Percentiles rank a stretch among this genome's conserved stretches.
These are phyloP conservation scores for Tilletia horrida DNA, from an alignment of 1,284 basidiomycete genomes.

Conservation along the genomic window DNA sequence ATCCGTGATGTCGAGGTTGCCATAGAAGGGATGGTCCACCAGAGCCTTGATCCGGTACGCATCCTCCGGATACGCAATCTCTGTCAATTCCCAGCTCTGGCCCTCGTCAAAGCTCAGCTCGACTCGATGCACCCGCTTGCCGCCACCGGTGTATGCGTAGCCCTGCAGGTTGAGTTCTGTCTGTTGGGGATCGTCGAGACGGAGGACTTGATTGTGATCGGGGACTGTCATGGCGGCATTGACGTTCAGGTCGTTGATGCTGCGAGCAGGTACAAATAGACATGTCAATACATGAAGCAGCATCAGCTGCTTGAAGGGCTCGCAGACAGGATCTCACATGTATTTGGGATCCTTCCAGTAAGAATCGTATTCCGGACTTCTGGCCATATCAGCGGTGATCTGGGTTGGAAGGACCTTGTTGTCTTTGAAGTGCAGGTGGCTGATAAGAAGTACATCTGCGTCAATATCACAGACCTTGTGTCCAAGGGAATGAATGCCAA, in stretches of 20 bases:
- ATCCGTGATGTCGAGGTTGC: constrained; percentile 59
- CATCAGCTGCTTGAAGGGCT: neutral
- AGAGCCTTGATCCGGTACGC: constrained; percentile 58
- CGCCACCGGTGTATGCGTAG: constrained; percentile 70
- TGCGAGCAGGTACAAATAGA: constrained; percentile 18
- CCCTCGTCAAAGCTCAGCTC: constrained; percentile 67
- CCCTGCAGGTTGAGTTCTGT: constrained; percentile 55
- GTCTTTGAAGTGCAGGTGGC: constrained; percentile 57
- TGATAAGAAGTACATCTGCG: neutral
- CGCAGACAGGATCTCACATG: constrained; percentile 26
- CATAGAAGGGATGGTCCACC: constrained; percentile 52
- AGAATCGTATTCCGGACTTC: constrained; percentile 58
- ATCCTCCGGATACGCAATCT: constrained; percentile 64
- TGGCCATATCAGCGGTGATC: constrained; percentile 63
- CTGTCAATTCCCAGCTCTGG: constrained; percentile 61
- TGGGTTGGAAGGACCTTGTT: constrained; percentile 67
- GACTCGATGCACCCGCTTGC: constrained; percentile 63
- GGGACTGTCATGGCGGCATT: constrained; percentile 66
- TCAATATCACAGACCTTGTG: neutral
- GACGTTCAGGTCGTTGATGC: constrained; percentile 63
- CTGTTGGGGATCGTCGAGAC: constrained; percentile 29
- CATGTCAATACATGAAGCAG: too few species aligned
- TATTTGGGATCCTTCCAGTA: constrained; percentile 68
- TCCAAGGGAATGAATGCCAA: constrained; percentile 18
- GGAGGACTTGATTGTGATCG: constrained; percentile 62